Evolutionary conservation across 257 asterid species (phyloP).

Genomic region (Phtheirospermum japonicum): DNA sequence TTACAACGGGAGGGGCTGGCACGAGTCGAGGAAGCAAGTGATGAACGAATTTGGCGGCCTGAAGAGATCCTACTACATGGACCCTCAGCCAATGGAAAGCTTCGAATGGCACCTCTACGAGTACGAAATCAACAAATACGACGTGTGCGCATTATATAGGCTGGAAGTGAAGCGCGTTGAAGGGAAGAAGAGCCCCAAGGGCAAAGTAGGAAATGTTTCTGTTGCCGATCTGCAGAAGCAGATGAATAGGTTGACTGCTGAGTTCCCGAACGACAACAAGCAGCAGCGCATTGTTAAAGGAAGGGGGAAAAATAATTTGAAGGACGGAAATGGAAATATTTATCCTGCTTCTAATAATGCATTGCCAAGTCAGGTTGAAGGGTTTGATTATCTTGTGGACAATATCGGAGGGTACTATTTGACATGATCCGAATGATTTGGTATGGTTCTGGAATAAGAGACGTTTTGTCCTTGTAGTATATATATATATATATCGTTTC

Average conservation of each 20-base stretch:
- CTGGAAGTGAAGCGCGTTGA: slow-evolving; percentile 73
- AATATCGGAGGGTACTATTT: slow-evolving; percentile 50
- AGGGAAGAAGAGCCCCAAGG: slow-evolving; percentile 78
- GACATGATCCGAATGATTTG: slow-evolving; percentile 30
- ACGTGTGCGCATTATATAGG: slow-evolving; percentile 76
- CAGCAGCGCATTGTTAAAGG: slow-evolving; percentile 43
- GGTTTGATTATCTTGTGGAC: slow-evolving; percentile 57
- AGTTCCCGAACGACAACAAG: slow-evolving; percentile 51
- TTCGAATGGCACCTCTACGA: slow-evolving; percentile 94
- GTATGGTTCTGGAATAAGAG: slow-evolving; percentile 34
- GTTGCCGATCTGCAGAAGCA: slow-evolving; percentile 91
- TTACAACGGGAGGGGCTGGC: slow-evolving; percentile 97
- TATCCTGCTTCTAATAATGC: slow-evolving; percentile 32
- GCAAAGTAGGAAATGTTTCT: slow-evolving; percentile 61
- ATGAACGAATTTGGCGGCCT: slow-evolving; percentile 81
- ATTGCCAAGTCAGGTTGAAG: slow-evolving; percentile 38
- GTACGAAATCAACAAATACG: slow-evolving; percentile 71
- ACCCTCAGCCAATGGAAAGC: slow-evolving; percentile 87
- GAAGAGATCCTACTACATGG: slow-evolving; percentile 98
- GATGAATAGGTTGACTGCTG: slow-evolving; percentile 83
- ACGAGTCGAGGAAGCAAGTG: slow-evolving; percentile 92
- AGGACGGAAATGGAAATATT: slow-evolving; percentile 33
- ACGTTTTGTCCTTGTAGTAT: slow-evolving; percentile 29
- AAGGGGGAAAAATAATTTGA: slow-evolving; percentile 40
- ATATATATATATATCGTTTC: slow-evolving; percentile 24